A percentile compares a stretch with the other conserved stretches of the same genome.
Conservation (phyloP, 257 asterid genomes). For the Thymus mandschuricus region DNA sequence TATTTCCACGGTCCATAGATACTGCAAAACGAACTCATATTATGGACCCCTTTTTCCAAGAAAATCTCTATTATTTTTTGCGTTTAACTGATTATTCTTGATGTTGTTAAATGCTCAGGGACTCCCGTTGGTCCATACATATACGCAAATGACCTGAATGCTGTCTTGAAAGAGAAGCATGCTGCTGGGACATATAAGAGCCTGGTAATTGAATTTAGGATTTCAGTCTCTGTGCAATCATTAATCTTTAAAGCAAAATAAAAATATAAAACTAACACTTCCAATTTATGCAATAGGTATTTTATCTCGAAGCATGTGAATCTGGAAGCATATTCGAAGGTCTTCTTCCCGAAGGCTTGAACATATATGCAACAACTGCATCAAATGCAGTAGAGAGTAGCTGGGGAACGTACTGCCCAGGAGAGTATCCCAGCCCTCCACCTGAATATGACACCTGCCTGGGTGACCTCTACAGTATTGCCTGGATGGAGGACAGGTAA, state of each 20-base stretch:
- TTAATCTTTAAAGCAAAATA: conserved; percentile 9
- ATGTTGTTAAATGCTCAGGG: conserved; percentile 53
- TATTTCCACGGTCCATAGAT: background rate
- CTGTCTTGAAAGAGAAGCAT: conserved; percentile 69
- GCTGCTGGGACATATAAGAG: conserved; percentile 87
- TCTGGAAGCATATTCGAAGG: conserved; percentile 98
- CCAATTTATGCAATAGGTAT: conserved; percentile 52
- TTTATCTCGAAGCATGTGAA: conserved; percentile 97
- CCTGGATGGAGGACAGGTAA: conserved; percentile 99
- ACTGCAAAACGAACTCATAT: background rate
- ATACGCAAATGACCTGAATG: conserved; percentile 72
- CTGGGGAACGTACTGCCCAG: conserved; percentile 99
- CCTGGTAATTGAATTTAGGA: conserved; percentile 53
- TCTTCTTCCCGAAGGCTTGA: conserved; percentile 80
- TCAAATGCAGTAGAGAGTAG: conserved; percentile 95
- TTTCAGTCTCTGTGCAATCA: conserved; percentile 2
- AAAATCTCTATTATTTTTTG: background rate
- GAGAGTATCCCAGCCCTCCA: conserved; percentile 85
- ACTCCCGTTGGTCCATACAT: conserved; percentile 81
- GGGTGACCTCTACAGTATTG: conserved; percentile 92
- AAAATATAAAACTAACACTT: conserved; percentile 13
- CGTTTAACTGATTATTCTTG: conserved; percentile 22
- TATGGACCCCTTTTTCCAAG: background rate
- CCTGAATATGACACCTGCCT: conserved; percentile 87
- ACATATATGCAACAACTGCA: conserved; percentile 95